Percentiles rank a stretch among this genome's conserved stretches.
These are phyloP conservation scores for Trichoderma gamsii DNA, from an alignment of 495 filamentous ascomycete genomes.

Conservation along the genomic window DNA sequence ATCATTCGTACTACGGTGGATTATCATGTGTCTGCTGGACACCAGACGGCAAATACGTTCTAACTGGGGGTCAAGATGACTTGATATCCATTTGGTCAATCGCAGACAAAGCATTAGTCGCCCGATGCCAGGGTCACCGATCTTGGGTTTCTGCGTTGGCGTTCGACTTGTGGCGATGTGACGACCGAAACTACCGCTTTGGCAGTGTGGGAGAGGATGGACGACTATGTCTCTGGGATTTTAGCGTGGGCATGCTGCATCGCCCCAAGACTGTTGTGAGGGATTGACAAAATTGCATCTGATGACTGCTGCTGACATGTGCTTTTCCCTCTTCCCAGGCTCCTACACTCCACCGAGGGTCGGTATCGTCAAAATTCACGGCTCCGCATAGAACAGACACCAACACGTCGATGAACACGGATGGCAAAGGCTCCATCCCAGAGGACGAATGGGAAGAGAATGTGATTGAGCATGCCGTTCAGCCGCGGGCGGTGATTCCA, in stretches of 20 bases:
- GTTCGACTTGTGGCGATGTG: constrained; percentile 95
- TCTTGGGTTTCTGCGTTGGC: constrained; percentile 91
- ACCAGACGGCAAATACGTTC: constrained; percentile 90
- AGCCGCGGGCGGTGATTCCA: constrained; percentile 71
- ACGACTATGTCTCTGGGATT: constrained; percentile 88
- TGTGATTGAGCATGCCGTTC: constrained; percentile 63
- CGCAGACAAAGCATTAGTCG: constrained; percentile 74
- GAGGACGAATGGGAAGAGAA: constrained; percentile 9
- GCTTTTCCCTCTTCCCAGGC: constrained; percentile 10
- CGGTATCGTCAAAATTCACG: constrained; percentile 48
- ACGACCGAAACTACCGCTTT: constrained; percentile 88
- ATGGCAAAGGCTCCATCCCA: background rate
- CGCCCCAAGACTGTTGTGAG: constrained; percentile 71
- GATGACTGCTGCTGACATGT: background rate
- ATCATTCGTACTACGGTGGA: constrained; percentile 87
- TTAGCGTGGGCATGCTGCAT: constrained; percentile 91
- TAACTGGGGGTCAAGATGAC: constrained; percentile 94
- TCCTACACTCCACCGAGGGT: background rate
- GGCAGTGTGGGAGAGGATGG: constrained; percentile 95
- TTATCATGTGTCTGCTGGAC: constrained; percentile 94
- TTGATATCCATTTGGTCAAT: constrained; percentile 91
- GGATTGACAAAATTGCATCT: background rate
- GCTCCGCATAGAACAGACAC: constrained; percentile 43
- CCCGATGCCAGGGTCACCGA: constrained; percentile 85
- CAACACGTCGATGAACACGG: constrained; percentile 33